Conservation (phyloP, 345 rosid genomes). For the Dipteronia sinensis region DNA sequence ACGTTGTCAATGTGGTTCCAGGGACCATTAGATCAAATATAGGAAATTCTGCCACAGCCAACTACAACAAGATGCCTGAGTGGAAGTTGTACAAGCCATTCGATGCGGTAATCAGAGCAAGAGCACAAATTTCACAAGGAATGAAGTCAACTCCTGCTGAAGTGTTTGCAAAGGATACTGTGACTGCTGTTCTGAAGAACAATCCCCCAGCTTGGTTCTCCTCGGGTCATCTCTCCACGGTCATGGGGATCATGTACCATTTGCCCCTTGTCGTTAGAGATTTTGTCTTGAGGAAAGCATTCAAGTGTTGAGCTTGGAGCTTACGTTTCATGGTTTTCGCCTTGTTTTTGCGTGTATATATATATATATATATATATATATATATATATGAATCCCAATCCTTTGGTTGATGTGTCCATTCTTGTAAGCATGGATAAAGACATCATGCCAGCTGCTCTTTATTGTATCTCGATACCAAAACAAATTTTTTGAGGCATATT, state of each 20-base stretch:
- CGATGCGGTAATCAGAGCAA: slow-evolving; percentile 53
- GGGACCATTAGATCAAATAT: slow-evolving; percentile 87
- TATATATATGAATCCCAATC: background rate
- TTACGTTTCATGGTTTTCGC: background rate
- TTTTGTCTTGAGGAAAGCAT: slow-evolving; percentile 42
- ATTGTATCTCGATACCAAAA: no score
- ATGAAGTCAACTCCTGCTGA: slow-evolving; percentile 62
- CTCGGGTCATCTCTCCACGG: slow-evolving; percentile 58
- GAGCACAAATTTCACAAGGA: slow-evolving; percentile 62
- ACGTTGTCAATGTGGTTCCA: slow-evolving; percentile 72
- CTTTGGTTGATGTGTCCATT: background rate
- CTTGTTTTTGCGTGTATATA: no score
- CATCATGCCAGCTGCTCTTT: background rate
- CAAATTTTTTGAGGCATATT: background rate
- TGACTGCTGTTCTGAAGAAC: slow-evolving; percentile 52
- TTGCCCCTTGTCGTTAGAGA: slow-evolving; percentile 67
- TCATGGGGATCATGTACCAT: slow-evolving; percentile 57
- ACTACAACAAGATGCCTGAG: slow-evolving; percentile 69
- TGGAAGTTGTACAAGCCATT: slow-evolving; percentile 77
- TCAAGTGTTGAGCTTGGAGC: slow-evolving; percentile 40
- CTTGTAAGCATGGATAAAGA: background rate
- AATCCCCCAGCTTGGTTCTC: slow-evolving; percentile 86
- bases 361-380: no score
- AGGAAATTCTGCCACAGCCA: slow-evolving; percentile 57
- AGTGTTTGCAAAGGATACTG: slow-evolving; percentile 70